phyloP scores from a whole-genome alignment of 176 grass and related monocot genomes.

The Raddia distichophylla region DNA sequence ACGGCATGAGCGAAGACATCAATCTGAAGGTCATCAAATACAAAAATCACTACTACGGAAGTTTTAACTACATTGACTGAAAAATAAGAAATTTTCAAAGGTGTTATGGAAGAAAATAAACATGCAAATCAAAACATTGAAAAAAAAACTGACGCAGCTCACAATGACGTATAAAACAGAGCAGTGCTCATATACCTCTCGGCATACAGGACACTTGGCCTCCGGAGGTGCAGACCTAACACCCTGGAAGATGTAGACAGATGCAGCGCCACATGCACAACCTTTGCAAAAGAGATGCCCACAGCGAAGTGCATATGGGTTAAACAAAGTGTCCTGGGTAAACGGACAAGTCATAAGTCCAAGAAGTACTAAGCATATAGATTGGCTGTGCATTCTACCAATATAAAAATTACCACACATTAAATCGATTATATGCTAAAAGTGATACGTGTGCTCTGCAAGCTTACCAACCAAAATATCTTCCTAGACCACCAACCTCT shows the following conservation, averaged over 20 bases:
- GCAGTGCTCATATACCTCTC: slow-evolving; percentile 46
- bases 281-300: slow-evolving; percentile 76
- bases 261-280: slow-evolving; percentile 70
- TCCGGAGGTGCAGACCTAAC: slow-evolving; percentile 47
- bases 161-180: neutral
- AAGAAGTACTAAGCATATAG: neutral
- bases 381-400: neutral
- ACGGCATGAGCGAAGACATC: slow-evolving; percentile 57
- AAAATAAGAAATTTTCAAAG: neutral
- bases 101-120: neutral
- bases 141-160: neutral
- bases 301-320: slow-evolving; percentile 68
- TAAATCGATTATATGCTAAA: neutral
- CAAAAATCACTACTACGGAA: slow-evolving; percentile 10
- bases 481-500: neutral
- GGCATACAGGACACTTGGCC: slow-evolving; percentile 69
- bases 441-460: neutral
- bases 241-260: slow-evolving; percentile 76
- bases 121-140: neutral
- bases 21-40: slow-evolving; percentile 32
- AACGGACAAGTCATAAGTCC: neutral
- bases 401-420: neutral
- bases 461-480: neutral
- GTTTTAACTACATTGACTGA: neutral
- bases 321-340: slow-evolving; percentile 67